Evolutionary conservation across 441 rosid species (phyloP).

Genomic region (Populus hybrid): DNA sequence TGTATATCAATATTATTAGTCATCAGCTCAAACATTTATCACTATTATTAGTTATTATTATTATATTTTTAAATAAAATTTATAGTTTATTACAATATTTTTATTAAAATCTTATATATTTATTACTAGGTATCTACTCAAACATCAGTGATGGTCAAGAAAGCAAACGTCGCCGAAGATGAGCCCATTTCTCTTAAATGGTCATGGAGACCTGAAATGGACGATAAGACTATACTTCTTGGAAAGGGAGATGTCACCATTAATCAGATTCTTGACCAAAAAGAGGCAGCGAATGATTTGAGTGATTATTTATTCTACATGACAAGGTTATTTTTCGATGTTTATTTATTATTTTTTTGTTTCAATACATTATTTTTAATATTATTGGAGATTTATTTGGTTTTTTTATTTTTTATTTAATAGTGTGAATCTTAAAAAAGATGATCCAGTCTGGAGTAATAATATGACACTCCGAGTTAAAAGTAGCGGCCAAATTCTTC

Average conservation of each 20-base stretch:
- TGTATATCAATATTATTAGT: no score
- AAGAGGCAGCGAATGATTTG: constrained; percentile 41
- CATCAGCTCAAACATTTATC: no score
- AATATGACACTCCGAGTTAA: constrained; percentile 49
- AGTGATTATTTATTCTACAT: constrained; percentile 81
- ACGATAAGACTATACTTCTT: neutral
- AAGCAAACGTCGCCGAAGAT: constrained; percentile 39
- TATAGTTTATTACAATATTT: no score
- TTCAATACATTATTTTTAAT: neutral
- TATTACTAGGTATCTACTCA: constrained; percentile 45
- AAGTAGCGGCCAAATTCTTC: constrained; percentile 53
- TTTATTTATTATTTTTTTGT: neutral
- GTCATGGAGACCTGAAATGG: constrained; percentile 70
- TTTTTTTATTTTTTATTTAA: neutral
- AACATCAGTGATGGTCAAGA: constrained; percentile 51
- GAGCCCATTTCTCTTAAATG: constrained; percentile 40
- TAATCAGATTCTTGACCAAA: constrained; percentile 52
- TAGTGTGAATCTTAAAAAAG: constrained; percentile 7
- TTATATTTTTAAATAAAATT: no score
- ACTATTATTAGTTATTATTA: no score
- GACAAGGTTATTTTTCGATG: constrained; percentile 35
- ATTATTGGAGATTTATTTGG: neutral
- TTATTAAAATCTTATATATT: no score
- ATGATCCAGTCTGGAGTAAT: constrained; percentile 15
- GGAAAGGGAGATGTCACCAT: neutral